Conservation (phyloP, 2,329 filamentous ascomycete species). For the Fusarium vanettenii region DNA sequence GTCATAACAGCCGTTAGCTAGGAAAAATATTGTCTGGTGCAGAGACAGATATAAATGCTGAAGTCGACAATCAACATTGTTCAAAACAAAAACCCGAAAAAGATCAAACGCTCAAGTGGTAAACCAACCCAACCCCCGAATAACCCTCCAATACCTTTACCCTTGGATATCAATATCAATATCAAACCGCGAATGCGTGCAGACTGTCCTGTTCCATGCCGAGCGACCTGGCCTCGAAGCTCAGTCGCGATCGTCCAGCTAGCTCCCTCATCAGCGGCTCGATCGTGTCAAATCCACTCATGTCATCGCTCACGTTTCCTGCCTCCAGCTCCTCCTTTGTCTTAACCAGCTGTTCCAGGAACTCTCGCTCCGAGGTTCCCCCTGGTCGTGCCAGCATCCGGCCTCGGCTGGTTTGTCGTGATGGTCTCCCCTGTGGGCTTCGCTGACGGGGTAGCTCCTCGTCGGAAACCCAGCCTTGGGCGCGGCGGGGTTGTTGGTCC, state of each 20-base stretch:
- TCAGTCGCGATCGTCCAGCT: conserved; percentile 46
- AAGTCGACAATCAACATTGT: not conserved
- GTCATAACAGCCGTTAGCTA: conserved; percentile 36
- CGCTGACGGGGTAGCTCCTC: conserved; percentile 38
- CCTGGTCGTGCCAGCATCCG: conserved; percentile 34
- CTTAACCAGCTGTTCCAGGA: conserved; percentile 46
- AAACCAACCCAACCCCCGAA: not conserved
- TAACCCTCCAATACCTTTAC: not conserved
- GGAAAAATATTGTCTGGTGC: conserved; percentile 36
- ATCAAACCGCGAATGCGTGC: conserved; percentile 26
- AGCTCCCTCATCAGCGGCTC: conserved; percentile 60
- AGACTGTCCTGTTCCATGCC: conserved; percentile 36
- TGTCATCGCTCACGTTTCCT: conserved; percentile 44
- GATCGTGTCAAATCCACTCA: conserved; percentile 53
- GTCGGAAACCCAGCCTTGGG: conserved; percentile 48
- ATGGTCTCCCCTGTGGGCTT: conserved; percentile 21
- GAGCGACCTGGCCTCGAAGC: conserved; percentile 41
- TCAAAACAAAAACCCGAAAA: not conserved
- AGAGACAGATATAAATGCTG: conserved; percentile 22
- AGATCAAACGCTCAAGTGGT: conserved; percentile 25
- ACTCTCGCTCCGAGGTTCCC: conserved; percentile 45
- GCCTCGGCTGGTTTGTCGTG: conserved; percentile 26
- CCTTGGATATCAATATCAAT: not conserved
- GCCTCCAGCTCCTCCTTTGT: conserved; percentile 39
- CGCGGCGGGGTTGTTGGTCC: conserved; percentile 18